These are phyloP conservation scores for Pestalotiopsis sp. DNA, from an alignment of 2,329 filamentous ascomycete species.

Conservation along the genomic window DNA sequence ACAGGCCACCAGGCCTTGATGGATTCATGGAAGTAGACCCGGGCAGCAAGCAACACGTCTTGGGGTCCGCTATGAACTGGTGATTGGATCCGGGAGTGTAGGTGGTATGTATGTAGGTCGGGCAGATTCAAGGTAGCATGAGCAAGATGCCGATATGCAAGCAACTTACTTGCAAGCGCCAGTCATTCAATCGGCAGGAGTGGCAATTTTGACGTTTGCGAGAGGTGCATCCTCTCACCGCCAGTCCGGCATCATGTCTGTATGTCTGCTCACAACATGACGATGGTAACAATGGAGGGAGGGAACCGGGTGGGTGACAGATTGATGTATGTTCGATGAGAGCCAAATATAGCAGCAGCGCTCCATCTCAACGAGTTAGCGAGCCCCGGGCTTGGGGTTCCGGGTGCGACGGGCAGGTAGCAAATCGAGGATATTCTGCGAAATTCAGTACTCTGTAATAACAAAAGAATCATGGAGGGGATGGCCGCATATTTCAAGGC, in stretches of 20 bases:
- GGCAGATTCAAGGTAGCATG: background rate
- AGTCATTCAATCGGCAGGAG: background rate
- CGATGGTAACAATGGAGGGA: background rate
- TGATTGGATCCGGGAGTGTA: background rate
- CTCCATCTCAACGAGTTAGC: background rate
- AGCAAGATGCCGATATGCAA: background rate
- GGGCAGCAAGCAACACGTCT: background rate
- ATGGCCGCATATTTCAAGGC: conserved; percentile 2
- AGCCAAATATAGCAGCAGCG: background rate
- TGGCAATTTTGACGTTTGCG: background rate
- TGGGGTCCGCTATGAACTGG: background rate
- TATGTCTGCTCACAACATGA: background rate
- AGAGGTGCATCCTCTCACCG: background rate
- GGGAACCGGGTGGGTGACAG: background rate
- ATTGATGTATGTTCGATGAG: background rate
- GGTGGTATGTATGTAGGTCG: background rate
- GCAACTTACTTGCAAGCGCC: background rate
- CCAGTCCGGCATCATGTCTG: background rate
- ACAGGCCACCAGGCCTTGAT: too few species aligned
- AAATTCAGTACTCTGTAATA: background rate
- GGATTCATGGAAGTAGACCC: background rate
- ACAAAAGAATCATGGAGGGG: background rate
- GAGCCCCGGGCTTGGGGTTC: background rate
- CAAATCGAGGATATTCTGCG: background rate
- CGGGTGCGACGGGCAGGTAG: background rate